Base-by-base conservation (phyloP, 352 stramenopile species). In the Phytophthora litchii region DNA sequence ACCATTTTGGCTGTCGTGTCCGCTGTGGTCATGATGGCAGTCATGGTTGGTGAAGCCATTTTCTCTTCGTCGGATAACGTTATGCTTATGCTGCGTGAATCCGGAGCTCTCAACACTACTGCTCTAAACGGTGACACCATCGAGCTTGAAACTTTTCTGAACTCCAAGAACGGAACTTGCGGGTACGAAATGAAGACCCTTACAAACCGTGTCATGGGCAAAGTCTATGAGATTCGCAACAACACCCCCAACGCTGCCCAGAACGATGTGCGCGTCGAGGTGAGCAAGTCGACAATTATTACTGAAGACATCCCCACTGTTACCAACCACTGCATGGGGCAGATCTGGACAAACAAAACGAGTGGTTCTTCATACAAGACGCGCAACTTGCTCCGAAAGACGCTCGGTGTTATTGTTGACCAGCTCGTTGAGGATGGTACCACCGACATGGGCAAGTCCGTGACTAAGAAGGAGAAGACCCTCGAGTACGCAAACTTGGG, bases 251-350 rank as follows among this genome's bases (percentile, higher is more conserved):
- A 67, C 14, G 53, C 64, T 25, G 60, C 32, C 12, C 12, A 20
- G 1, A 38, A 62, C n/a, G 64, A 73, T 19, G 53, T 69, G 16
- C 64, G 60, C 19, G 64, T 70, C 2, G 37, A 12, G 1, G 49
- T 73, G 23, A 66, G 64, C 60, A 46, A 65, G 36, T 70, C 64
- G 12, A n/a, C 41, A 0, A 60, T 70, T 34, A 56, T 73, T 16
- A 61, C 23, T 5, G 35, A 60, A 0, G 64, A 70, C 25, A 54
- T 73, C 36, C 64, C 64, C 3, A 37, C 41, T 1, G 49, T 73
- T 4, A 73, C 64, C 7, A 73, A 73, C 49, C 53, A 73, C 43
- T 73, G 64, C 32, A 70, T 73, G 64, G 64, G 64, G 4, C 41
- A 76, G 25, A 76, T 74, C 21, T 66, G 46, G 53, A 34, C 8